Evolutionary conservation across 345 rosid species (phyloP).

Genomic region (Aquilaria sinensis): DNA sequence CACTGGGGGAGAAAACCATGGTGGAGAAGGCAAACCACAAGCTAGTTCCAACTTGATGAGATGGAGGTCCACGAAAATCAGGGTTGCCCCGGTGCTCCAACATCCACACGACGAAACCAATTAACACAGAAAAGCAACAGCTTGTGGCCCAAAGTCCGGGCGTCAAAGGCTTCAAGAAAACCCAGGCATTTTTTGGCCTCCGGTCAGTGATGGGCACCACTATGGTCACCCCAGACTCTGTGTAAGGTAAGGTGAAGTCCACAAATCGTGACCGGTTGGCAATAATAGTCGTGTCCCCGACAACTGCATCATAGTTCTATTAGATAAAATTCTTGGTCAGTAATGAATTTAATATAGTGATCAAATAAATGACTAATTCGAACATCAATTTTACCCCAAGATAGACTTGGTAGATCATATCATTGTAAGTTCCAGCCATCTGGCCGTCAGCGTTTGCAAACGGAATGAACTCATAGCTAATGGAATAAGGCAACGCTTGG

Average conservation of each 20-base stretch:
- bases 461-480: constrained; percentile 11
- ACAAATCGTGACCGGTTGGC: constrained; percentile 11
- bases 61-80: constrained; percentile 1
- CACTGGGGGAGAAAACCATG: constrained; percentile 15
- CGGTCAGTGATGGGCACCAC: constrained; percentile 5
- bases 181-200: constrained; percentile 3
- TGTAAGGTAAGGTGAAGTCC: constrained; percentile 22
- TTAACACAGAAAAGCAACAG: constrained; percentile 12
- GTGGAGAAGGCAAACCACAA: constrained; percentile 19
- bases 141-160: constrained; percentile 20
- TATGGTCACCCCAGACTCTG: constrained; percentile 21
- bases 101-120: constrained; percentile 10
- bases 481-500: constrained; percentile 4
- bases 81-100: constrained; percentile 8
- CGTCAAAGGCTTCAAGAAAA: constrained; percentile 19
- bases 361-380: not conserved
- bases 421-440: constrained; percentile 17
- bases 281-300: constrained; percentile 19
- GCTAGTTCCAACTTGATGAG: constrained; percentile 8
- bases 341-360: not conserved
- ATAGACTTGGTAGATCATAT: constrained; percentile 12
- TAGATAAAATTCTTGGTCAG: not conserved
- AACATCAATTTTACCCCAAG: not conserved
- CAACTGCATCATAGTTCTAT: constrained; percentile 19
- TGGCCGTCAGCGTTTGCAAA: not conserved